Evolutionary conservation across 2,329 filamentous ascomycete species (phyloP).

Genomic region (Apiospora rasikravindrae): DNA sequence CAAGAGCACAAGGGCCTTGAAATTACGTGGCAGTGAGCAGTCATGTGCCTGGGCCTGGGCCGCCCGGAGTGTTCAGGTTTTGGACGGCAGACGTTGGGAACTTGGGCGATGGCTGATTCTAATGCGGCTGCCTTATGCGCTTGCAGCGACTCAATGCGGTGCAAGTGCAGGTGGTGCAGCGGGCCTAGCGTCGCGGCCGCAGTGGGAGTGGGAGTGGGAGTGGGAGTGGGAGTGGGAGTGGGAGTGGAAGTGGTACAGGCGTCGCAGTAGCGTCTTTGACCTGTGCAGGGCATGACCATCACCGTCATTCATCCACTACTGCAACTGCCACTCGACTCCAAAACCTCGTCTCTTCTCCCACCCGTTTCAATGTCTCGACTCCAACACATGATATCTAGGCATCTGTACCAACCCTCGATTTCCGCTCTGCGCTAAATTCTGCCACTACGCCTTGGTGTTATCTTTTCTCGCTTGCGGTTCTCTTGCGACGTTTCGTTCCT

Average conservation of each 20-base stretch:
- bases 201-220: too few species aligned
- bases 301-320: not conserved
- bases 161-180: slow-evolving; percentile 11
- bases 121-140: slow-evolving; percentile 6
- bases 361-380: not conserved
- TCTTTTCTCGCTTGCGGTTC: not conserved
- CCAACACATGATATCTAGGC: not conserved
- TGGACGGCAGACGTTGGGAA: too few species aligned
- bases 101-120: not conserved
- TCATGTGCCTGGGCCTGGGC: not conserved
- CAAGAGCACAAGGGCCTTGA: not conserved
- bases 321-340: not conserved
- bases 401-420: not conserved
- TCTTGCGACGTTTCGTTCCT: not conserved
- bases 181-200: not conserved
- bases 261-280: not conserved
- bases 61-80: not conserved
- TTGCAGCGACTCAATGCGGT: not conserved
- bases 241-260: not conserved
- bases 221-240: too few species aligned
- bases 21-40: not conserved
- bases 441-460: not conserved
- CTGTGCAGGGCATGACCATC: not conserved
- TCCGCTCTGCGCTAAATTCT: not conserved
- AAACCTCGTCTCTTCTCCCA: slow-evolving; percentile 9